These are phyloP conservation scores for Tylopilus subfusipes DNA, from an alignment of 768 basidiomycete species.

Conservation along the genomic window DNA sequence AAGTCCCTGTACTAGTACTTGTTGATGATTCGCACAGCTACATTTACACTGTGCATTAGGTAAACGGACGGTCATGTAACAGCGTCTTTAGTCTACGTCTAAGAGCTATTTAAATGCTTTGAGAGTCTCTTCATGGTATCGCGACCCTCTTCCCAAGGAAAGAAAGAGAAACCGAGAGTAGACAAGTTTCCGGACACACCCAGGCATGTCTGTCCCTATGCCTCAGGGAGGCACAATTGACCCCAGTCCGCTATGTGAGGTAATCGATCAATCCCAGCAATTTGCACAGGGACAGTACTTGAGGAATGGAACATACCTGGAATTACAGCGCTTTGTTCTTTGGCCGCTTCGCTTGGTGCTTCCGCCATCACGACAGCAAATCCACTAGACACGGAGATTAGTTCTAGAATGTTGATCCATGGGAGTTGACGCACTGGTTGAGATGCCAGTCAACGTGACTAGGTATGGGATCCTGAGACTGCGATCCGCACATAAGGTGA, in stretches of 20 bases:
- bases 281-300: too few species aligned
- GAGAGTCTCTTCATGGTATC: too few species aligned
- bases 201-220: not conserved
- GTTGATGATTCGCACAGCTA: too few species aligned
- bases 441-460: conserved; percentile 34
- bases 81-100: too few species aligned
- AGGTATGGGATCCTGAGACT: not conserved
- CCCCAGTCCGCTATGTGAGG: conserved; percentile 19
- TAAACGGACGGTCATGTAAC: too few species aligned
- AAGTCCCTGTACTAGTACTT: too few species aligned
- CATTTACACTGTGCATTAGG: too few species aligned
- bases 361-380: conserved; percentile 32
- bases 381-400: conserved; percentile 16
- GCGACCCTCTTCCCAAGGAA: not conserved
- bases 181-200: not conserved
- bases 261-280: not conserved
- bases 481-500: not conserved
- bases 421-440: conserved; percentile 15
- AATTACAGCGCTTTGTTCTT: conserved; percentile 9
- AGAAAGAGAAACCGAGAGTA: not conserved
- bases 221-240: conserved; percentile 13
- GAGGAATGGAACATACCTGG: conserved; percentile 17
- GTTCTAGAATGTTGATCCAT: not conserved
- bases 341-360: conserved; percentile 3
- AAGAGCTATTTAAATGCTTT: not conserved